Percentiles rank a stretch among this genome's conserved stretches.
These are phyloP conservation scores for Kwoniella dejecticola DNA, from an alignment of 768 basidiomycete species.

Conservation along the genomic window DNA sequence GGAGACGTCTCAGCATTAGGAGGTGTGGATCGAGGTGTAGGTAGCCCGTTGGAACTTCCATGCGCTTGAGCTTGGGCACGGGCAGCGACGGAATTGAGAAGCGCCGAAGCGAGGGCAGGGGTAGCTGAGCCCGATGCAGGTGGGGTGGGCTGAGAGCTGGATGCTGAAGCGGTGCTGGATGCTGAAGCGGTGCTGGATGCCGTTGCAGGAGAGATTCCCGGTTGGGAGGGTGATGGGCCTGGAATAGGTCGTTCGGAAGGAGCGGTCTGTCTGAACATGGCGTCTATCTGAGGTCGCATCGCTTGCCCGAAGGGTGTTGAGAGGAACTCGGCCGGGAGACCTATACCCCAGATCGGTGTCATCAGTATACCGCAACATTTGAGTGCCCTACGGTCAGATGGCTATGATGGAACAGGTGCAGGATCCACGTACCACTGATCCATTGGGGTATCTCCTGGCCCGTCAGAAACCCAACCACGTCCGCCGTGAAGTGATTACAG, in stretches of 20 bases:
- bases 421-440: conserved; percentile 67
- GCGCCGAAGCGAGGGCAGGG: conserved; percentile 62
- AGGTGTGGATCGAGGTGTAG: conserved; percentile 49
- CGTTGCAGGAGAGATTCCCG: conserved; percentile 24
- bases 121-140: conserved; percentile 52
- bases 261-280: conserved; percentile 72
- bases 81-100: conserved; percentile 47
- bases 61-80: conserved; percentile 45
- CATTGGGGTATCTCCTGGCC: conserved; percentile 76
- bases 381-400: neutral
- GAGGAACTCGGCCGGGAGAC: conserved; percentile 68
- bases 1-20: conserved; percentile 25
- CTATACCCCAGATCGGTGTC: conserved; percentile 19
- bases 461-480: conserved; percentile 81
- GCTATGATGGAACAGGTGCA: no score
- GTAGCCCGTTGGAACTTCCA: conserved; percentile 5
- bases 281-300: conserved; percentile 85
- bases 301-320: conserved; percentile 85
- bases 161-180: no score
- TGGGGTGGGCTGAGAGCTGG: conserved; percentile 41
- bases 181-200: no score
- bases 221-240: conserved; percentile 10
- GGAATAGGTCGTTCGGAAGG: conserved; percentile 57
- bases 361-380: neutral
- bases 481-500: conserved; percentile 92